Evolutionary conservation across 1,139 yeast genomes (phyloP).

Genomic region (Schizosaccharomyces versatilis): DNA sequence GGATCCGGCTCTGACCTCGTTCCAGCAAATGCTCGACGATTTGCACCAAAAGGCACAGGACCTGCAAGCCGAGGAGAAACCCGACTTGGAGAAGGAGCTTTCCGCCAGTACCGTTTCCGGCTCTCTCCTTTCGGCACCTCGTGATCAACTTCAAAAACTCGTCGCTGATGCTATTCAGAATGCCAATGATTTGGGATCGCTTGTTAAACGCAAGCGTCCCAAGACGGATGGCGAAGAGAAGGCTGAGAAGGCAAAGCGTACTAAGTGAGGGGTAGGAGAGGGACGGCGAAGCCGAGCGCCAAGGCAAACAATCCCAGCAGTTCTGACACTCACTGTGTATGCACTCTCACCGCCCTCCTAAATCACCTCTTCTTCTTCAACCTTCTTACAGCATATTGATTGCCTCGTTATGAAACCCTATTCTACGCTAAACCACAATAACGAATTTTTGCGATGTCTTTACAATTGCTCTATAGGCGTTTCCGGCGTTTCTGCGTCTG

Average conservation of each 20-base stretch:
- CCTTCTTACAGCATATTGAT: no score
- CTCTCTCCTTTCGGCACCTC: neutral
- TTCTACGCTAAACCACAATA: no score
- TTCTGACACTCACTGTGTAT: no score
- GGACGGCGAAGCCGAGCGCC: neutral
- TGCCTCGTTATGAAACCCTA: no score
- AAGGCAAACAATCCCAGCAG: neutral
- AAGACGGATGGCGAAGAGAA: neutral
- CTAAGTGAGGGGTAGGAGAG: neutral
- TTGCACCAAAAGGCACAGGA: neutral
- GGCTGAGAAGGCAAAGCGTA: neutral
- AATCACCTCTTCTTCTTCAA: no score
- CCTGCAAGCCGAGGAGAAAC: neutral
- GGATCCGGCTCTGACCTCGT: neutral
- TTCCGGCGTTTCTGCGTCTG: no score
- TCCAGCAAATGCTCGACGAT: neutral
- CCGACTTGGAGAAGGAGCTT: neutral
- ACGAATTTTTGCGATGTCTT: no score
- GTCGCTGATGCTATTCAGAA: neutral
- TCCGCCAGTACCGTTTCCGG: neutral
- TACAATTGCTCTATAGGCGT: no score
- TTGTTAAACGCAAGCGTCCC: constrained; percentile 1
- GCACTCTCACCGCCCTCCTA: no score
- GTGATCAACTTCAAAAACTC: neutral
- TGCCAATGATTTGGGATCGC: constrained; percentile 1